Evolutionary conservation across 441 rosid species (phyloP).

Genomic region (Aleurites moluccanus): DNA sequence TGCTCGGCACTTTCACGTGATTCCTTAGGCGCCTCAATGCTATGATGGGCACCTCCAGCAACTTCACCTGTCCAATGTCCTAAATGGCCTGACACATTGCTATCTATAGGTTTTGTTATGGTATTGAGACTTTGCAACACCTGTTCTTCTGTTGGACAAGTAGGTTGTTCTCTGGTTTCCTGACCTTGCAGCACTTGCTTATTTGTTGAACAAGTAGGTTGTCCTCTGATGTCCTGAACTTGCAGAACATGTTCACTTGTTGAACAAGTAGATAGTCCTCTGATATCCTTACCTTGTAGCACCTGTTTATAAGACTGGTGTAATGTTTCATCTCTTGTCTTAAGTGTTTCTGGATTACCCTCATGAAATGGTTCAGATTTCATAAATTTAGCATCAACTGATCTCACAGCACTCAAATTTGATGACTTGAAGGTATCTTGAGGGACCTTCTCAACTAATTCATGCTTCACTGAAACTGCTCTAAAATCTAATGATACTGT

Average conservation of each 20-base stretch:
- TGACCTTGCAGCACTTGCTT: slow-evolving; percentile 21
- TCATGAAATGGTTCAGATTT: slow-evolving; percentile 54
- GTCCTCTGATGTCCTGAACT: slow-evolving; percentile 23
- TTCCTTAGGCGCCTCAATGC: slow-evolving; percentile 29
- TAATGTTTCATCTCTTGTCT: slow-evolving; percentile 32
- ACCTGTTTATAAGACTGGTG: slow-evolving; percentile 28
- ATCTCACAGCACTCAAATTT: slow-evolving; percentile 24
- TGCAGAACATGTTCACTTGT: slow-evolving; percentile 23
- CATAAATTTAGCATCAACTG: slow-evolving; percentile 33
- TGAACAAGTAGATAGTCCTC: slow-evolving; percentile 29
- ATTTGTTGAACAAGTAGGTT: slow-evolving; percentile 35
- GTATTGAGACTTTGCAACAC: slow-evolving; percentile 26
- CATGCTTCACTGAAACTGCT: slow-evolving; percentile 43
- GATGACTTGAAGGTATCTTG: slow-evolving; percentile 27
- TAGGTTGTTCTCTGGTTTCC: slow-evolving; percentile 25
- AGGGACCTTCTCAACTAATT: slow-evolving; percentile 37
- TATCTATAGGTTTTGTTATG: slow-evolving; percentile 20
- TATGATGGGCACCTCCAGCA: slow-evolving; percentile 25
- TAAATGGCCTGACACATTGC: slow-evolving; percentile 20
- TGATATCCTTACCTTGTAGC: slow-evolving; percentile 22
- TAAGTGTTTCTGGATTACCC: slow-evolving; percentile 29
- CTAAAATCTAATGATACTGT: slow-evolving; percentile 19
- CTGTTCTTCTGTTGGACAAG: slow-evolving; percentile 30
- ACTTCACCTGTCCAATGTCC: slow-evolving; percentile 14
- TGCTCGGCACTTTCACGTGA: slow-evolving; percentile 24